Base-by-base conservation (phyloP, 169 alveolate genomes). In the Blepharisma undulans region DNA sequence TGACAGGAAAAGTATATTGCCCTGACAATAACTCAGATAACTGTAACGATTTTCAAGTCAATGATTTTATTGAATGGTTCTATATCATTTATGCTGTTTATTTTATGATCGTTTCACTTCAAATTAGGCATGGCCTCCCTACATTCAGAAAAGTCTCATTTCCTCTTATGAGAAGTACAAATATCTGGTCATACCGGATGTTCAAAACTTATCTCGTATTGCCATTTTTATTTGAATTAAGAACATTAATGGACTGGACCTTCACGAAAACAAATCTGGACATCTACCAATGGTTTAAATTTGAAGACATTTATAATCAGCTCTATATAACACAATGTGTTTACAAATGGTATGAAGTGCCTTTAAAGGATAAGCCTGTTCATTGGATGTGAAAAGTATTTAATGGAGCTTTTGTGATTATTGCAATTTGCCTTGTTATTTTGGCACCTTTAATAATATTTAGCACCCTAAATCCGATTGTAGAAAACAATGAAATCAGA, bases 201-300 rank as follows among this genome's bases (percentile, higher is more conserved):
- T 95, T 92, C 92, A 91, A 93, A 78, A 91, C 91, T 4, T 97
- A 92, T 91, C 91, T 92, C 80, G 93, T 92, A 21, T 90, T 94
- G 25, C 99, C 99, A 22, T 97, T 97, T 89, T 25, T 96, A 25
- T 95, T 92, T 91, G 99, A 97, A 92, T 86, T 96, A 32, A 94
- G 96, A 85, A 92, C 95, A 0, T 89, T 97, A n/a, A 88, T 96
- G 19, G 99, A 97, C 92, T 97, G 98, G 98, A 95, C 98, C 21
- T 95, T 97, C 74, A 96, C 98, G 18, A 33, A 91, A 16, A 97
- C 99, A 14, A 92, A 97, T 27, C 94, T 97, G 34, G 98, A 95
- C 89, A 60, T 96, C 19, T 96, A 94, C 85, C 95, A 96, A 87
- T 97, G 98, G 98, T 90, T 96, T 66, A 96, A 96, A 90, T 91